phyloP scores from a whole-genome alignment of 192 early-diverging fungal species.

The Tieghemiomyces parasiticus region DNA sequence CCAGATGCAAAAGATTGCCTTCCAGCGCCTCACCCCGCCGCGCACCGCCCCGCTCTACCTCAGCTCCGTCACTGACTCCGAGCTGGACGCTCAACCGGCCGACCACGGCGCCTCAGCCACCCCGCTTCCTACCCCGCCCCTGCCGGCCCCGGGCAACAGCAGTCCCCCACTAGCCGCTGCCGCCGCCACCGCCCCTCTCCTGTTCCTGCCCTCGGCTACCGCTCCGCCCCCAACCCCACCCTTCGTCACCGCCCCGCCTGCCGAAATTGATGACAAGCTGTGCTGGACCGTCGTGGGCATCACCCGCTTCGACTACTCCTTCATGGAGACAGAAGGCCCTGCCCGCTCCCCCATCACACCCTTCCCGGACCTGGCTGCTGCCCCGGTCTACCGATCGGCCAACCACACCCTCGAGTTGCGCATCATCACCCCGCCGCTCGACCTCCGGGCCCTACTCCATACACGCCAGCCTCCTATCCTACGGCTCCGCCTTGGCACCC shows the following conservation, averaged over 20 bases:
- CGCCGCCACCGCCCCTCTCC: not conserved
- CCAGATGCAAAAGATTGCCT: constrained; percentile 75
- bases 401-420: constrained; percentile 1
- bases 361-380: not conserved
- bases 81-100: not conserved
- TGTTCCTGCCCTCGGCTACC: not conserved
- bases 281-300: constrained; percentile 81
- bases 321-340: constrained; percentile 11
- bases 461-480: not conserved
- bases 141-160: not conserved
- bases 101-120: not conserved
- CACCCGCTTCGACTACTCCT: constrained; percentile 31
- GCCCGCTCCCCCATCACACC: constrained; percentile 4
- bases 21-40: not conserved
- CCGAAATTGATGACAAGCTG: constrained; percentile 56
- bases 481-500: not conserved
- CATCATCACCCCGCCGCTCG: not conserved
- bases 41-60: not conserved
- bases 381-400: not conserved
- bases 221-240: constrained; percentile 17
- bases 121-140: not conserved
- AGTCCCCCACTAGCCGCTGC: too few species aligned
- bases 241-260: constrained; percentile 7
- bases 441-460: not conserved
- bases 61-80: constrained; percentile 3